These are phyloP conservation scores for Barnettozyma pratensis DNA, from an alignment of 805 yeast species.

Conservation along the genomic window DNA sequence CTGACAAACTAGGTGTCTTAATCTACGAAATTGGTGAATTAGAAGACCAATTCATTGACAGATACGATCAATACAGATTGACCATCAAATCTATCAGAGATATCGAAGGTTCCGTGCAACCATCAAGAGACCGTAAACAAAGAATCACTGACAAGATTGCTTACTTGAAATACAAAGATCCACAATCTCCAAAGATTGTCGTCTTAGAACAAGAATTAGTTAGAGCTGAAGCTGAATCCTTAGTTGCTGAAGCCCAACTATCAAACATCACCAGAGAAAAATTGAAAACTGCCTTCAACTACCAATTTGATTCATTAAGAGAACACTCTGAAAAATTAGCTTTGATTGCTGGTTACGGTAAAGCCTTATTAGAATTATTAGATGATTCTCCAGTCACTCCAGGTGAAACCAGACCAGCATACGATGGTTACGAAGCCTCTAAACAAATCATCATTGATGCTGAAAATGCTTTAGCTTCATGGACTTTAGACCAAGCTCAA, in stretches of 20 bases:
- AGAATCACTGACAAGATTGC: conserved; percentile 84
- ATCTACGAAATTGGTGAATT: conserved; percentile 80
- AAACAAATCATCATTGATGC: conserved; percentile 84
- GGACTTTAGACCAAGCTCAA: conserved; percentile 81
- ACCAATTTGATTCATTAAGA: conserved; percentile 80
- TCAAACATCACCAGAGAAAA: conserved; percentile 86
- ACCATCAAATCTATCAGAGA: conserved; percentile 77
- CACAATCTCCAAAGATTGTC: conserved; percentile 72
- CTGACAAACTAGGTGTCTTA: conserved; percentile 82
- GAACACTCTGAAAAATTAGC: conserved; percentile 85
- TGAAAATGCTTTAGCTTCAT: conserved; percentile 74
- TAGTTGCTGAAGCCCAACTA: conserved; percentile 89
- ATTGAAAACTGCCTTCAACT: conserved; percentile 77
- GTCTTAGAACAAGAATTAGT: conserved; percentile 85
- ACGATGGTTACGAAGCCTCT: conserved; percentile 85
- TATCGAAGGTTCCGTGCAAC: conserved; percentile 84
- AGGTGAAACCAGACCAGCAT: conserved; percentile 87
- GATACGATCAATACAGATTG: conserved; percentile 81
- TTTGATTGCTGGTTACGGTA: conserved; percentile 85
- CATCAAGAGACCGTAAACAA: conserved; percentile 81
- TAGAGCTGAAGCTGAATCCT: conserved; percentile 86
- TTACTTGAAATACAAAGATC: conserved; percentile 77
- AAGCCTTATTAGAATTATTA: conserved; percentile 74
- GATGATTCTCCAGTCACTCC: conserved; percentile 87
- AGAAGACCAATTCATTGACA: conserved; percentile 83